Evolutionary conservation across 1,139 yeast species (phyloP), one percentile per base, ranked within the genome.

Genomic region (Pichia kudriavzevii): DNA sequence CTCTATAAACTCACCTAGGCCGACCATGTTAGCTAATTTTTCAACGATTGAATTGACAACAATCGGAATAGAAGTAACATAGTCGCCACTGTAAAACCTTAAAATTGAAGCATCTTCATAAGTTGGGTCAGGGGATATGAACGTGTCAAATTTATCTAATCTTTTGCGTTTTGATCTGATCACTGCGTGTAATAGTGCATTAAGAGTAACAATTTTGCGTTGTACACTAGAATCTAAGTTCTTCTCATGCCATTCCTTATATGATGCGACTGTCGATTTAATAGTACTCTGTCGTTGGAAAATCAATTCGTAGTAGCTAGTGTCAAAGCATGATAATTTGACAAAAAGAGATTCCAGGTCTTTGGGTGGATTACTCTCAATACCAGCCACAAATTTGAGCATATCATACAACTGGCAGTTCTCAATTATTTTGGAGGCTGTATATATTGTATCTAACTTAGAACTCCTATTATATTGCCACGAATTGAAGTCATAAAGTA

Each of bases 41-140:
- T 40, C 41, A 13, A 47, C 28, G 13, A 45, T 39, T 9, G 45
- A 31, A 24, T 32, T 31, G 4, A 35, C 24, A 8, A 41, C 25
- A n/a, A 40, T 12, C 8, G 38, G 32, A 6, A 30, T 32, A 1
- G 41, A 39, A 12, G 25, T 26, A 18, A 17, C 16, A 3, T 43
- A 28, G 30, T 46, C 50, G 4, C 50, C 50, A 9, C 38, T 35
- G 20, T 49, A 49, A 26, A 41, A 39, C 18, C 53, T 36, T 11
- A 44, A 30, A 7, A 47, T 36, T 3, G 41, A 32, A 13, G 26
- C 31, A 28, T 46, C 49, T 26, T 47, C 52, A n/a, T n/a, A n/a
- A n/a, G n/a, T n/a, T n/a, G n/a, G n/a, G n/a, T n/a, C n/a, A n/a
- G n/a, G n/a, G n/a, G n/a, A n/a, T n/a, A n/a, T n/a, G n/a, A n/a